phyloP scores from a whole-genome alignment of 306 rosid genomes.

The Dalbergia cultrata region DNA sequence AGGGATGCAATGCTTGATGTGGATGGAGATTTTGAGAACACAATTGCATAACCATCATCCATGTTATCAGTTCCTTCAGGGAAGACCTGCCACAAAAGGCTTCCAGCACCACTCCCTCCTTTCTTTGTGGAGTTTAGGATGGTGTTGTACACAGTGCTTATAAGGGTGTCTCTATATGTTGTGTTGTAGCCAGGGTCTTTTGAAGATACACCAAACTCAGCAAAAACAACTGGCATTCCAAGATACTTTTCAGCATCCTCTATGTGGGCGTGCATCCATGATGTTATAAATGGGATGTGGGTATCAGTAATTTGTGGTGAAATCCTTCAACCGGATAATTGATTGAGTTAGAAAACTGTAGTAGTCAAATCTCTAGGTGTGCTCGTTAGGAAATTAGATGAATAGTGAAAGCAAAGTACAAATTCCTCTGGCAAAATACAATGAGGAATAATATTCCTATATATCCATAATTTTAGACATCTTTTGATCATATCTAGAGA shows the following conservation, averaged over 20 bases:
- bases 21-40: conserved; percentile 72
- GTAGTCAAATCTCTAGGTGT: no score
- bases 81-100: conserved; percentile 87
- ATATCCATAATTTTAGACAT: no score
- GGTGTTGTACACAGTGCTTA: conserved; percentile 65
- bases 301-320: conserved; percentile 67
- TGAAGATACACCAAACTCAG: conserved; percentile 87
- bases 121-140: conserved; percentile 73
- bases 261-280: conserved; percentile 95
- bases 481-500: no score
- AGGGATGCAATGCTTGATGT: conserved; percentile 65
- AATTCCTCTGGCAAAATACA: background rate
- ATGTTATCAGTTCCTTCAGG: conserved; percentile 89
- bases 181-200: conserved; percentile 85
- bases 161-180: conserved; percentile 62
- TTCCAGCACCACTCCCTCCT: conserved; percentile 91
- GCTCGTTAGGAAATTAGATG: conserved; percentile 8
- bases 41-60: conserved; percentile 92
- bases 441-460: no score
- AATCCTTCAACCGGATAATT: conserved; percentile 47
- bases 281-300: conserved; percentile 77
- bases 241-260: conserved; percentile 89
- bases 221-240: conserved; percentile 83
- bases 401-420: background rate
- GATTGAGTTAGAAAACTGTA: conserved; percentile 32